Evolutionary conservation across 2,329 filamentous ascomycete genomes (phyloP).

Genomic region (Fusarium goolgardi): DNA sequence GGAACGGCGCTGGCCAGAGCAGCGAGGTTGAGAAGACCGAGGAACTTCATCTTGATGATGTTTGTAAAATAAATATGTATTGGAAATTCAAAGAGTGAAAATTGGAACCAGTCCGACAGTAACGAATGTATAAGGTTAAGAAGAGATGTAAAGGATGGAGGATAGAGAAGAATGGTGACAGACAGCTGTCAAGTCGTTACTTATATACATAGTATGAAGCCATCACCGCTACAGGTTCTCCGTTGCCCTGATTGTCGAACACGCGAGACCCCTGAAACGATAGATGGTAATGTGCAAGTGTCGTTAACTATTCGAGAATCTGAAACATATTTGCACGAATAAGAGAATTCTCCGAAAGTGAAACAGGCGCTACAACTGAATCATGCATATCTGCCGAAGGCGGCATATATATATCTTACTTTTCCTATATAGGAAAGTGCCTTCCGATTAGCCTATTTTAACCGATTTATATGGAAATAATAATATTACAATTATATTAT

Average conservation of each 20-base stretch:
- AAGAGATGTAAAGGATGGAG: slow-evolving; percentile 30
- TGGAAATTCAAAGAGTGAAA: slow-evolving; percentile 29
- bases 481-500: too few relatives aligned
- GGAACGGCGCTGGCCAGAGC: slow-evolving; percentile 49
- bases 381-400: too few relatives aligned
- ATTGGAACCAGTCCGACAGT: slow-evolving; percentile 37
- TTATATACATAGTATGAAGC: slow-evolving; percentile 36
- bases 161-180: background rate
- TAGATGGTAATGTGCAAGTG: slow-evolving; percentile 17
- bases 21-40: slow-evolving; percentile 48
- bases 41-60: slow-evolving; percentile 49
- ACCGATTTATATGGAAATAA: too few relatives aligned
- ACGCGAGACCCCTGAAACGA: slow-evolving; percentile 7
- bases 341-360: slow-evolving; percentile 38
- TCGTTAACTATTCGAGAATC: slow-evolving; percentile 3
- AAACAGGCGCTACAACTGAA: too few relatives aligned
- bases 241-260: slow-evolving; percentile 10
- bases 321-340: slow-evolving; percentile 41
- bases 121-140: slow-evolving; percentile 39
- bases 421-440: too few relatives aligned
- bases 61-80: slow-evolving; percentile 2
- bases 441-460: too few relatives aligned
- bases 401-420: too few relatives aligned
- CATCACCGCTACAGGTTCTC: background rate
- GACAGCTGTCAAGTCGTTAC: background rate